Percentiles rank a stretch among this genome's conserved stretches.
Evolutionary conservation across 2,329 filamentous ascomycete genomes (phyloP).

Genomic region (Fusarium sarcochroum): DNA sequence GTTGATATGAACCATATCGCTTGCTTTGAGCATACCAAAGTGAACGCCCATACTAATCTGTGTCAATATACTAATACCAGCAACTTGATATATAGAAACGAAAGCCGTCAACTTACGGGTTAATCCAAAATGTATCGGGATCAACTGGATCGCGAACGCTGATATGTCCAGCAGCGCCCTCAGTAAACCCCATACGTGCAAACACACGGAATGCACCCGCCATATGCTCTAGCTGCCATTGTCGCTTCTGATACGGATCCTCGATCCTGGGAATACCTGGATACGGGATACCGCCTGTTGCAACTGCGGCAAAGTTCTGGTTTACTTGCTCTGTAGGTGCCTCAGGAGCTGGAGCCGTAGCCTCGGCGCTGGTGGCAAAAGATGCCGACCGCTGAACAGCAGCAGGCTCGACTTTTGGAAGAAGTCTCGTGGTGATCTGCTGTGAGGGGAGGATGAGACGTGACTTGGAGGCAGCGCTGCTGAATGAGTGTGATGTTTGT

Average conservation of each 20-base stretch:
- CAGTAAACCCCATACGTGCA: conserved; percentile 64
- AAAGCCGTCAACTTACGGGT: conserved; percentile 57
- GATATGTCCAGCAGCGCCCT: conserved; percentile 77
- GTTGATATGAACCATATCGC: conserved; percentile 74
- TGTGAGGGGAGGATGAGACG: conserved; percentile 12
- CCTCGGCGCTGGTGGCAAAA: conserved; percentile 43
- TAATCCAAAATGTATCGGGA: conserved; percentile 74
- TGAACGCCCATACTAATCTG: conserved; percentile 63
- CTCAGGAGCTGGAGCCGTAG: conserved; percentile 19
- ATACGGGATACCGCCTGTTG: conserved; percentile 53
- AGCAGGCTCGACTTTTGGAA: neutral
- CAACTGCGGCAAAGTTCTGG: conserved; percentile 46
- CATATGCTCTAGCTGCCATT: conserved; percentile 59
- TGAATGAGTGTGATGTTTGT: conserved; percentile 31
- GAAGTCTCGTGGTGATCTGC: neutral
- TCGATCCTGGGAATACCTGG: conserved; percentile 70
- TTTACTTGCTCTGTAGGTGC: conserved; percentile 26
- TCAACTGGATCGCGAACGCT: conserved; percentile 73
- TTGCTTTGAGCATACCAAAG: conserved; percentile 72
- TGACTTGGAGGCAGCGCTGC: conserved; percentile 5
- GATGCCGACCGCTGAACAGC: conserved; percentile 14
- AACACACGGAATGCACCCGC: conserved; percentile 64
- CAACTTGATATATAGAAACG: too few species aligned
- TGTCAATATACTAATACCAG: neutral
- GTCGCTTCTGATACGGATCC: conserved; percentile 58